Evolutionary conservation across 73 alveolate genomes (phyloP).

Genomic region (Paramecium primaurelia): DNA sequence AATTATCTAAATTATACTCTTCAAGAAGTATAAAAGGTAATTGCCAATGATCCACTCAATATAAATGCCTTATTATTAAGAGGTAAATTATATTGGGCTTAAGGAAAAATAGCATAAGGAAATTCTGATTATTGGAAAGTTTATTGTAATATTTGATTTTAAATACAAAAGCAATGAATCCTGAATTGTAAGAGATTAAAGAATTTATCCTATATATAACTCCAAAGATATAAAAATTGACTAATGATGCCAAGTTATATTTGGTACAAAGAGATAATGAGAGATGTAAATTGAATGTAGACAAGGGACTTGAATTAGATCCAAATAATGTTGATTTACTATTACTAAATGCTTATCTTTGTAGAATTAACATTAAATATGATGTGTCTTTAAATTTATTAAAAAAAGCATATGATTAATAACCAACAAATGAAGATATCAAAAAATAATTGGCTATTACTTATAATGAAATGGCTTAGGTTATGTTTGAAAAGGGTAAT

Average conservation of each 20-base stretch:
- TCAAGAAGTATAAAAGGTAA: neutral
- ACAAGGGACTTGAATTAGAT: conserved; percentile 54
- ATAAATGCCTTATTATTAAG: neutral
- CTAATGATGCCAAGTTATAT: conserved; percentile 34
- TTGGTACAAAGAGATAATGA: conserved; percentile 44
- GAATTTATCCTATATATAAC: conserved; percentile 40
- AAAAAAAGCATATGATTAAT: neutral
- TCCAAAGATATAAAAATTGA: conserved; percentile 18
- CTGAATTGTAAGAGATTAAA: conserved; percentile 25
- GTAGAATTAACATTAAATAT: conserved; percentile 13
- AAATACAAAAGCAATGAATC: neutral
- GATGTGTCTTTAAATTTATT: conserved; percentile 41
- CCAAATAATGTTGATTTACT: conserved; percentile 55
- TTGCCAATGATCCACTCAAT: neutral
- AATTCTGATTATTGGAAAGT: conserved; percentile 36
- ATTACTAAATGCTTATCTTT: conserved; percentile 24
- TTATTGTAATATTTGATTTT: neutral
- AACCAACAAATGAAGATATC: conserved; percentile 30
- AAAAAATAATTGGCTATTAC: conserved; percentile 50
- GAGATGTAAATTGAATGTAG: conserved; percentile 49
- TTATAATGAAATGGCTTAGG: conserved; percentile 56
- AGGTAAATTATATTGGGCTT: conserved; percentile 25
- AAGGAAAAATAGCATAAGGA: neutral
- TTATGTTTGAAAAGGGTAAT: conserved; percentile 44
- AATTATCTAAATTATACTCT: conserved; percentile 13